phyloP scores from a whole-genome alignment of 2,329 filamentous ascomycete species.

The Colletotrichum godetiae region DNA sequence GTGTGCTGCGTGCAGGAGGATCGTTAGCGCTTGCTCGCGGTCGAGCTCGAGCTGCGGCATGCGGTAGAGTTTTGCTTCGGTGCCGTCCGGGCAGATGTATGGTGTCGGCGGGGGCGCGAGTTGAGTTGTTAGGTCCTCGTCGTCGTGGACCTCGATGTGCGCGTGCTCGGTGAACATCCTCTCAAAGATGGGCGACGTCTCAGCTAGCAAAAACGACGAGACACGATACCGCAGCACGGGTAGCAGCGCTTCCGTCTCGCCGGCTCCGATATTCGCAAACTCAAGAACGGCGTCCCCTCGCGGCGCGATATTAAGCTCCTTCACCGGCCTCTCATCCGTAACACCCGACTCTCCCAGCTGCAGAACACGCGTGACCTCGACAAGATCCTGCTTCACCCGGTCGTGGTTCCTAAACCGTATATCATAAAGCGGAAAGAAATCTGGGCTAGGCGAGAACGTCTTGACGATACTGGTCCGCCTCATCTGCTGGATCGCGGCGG shows the following conservation, averaged over 20 bases:
- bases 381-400: conserved; percentile 54
- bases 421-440: conserved; percentile 57
- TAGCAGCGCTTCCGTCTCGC: conserved; percentile 37
- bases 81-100: conserved; percentile 55
- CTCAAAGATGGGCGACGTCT: conserved; percentile 64
- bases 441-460: conserved; percentile 55
- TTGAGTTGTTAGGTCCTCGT: conserved; percentile 48
- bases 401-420: conserved; percentile 61
- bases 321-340: conserved; percentile 50
- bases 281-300: conserved; percentile 63
- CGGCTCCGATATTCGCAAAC: conserved; percentile 56
- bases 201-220: conserved; percentile 60
- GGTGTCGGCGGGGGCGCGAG: conserved; percentile 49
- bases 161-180: conserved; percentile 54
- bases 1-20: conserved; percentile 63
- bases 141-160: conserved; percentile 44
- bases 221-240: conserved; percentile 62
- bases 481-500: conserved; percentile 57
- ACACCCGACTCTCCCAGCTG: conserved; percentile 54
- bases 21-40: conserved; percentile 52
- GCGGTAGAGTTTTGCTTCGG: conserved; percentile 58
- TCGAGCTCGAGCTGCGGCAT: conserved; percentile 65
- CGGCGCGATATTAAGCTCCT: conserved; percentile 56
- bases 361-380: conserved; percentile 52
- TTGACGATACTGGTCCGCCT: conserved; percentile 56